Evolutionary conservation across 2,329 filamentous ascomycete species (phyloP), one percentile per base, ranked within the genome.

Genomic region (Chaetomiaceae sp.): DNA sequence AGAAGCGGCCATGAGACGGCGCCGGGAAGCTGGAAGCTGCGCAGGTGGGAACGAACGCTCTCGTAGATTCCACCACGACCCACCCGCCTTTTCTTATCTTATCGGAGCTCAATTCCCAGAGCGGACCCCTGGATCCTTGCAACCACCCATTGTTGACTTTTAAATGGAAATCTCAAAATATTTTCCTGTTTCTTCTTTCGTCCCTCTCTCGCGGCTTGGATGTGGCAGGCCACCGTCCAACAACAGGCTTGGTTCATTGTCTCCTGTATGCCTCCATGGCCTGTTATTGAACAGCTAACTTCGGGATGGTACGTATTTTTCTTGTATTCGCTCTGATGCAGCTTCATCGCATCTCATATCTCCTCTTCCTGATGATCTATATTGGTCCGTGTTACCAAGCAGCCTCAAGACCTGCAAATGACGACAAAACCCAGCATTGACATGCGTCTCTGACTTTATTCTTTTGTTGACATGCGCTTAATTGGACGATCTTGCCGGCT

Each of bases 381-480:
- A 82, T 89, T 89, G 85, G 86, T 90, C 86, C 86, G 86, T 90
- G 86, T 90, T 90, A 80, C 87, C 81, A 84, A 68, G 83, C 81
- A 82, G 85, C 82, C 78, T 87, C 87, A 89, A 89, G 85, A 89
- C 85, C 86, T 85, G 82, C 75, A 75, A 69, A 81, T 86, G 87
- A 87, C 78, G 86, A 86, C 76, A 49, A 51, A 62, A 58, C 55
- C 61, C 55, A 73, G 72, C 72, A 76, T 69, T 67, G 77, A 74
- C 79, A 84, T 85, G 84, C 85, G 69, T 77, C 86, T 86, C 89
- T 85, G 87, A 52, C 46, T 54, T 42, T 20, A 11, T 23, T 13
- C 13, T 23, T 21, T 7, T 42, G 10, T n/a, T n/a, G 8, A 30
- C 36, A 33, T 41, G 11, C n/a, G 38, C 30, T 37, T 43, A 10